phyloP scores from a whole-genome alignment of 192 early-diverging fungal species.

The Linnemannia hyalina region DNA sequence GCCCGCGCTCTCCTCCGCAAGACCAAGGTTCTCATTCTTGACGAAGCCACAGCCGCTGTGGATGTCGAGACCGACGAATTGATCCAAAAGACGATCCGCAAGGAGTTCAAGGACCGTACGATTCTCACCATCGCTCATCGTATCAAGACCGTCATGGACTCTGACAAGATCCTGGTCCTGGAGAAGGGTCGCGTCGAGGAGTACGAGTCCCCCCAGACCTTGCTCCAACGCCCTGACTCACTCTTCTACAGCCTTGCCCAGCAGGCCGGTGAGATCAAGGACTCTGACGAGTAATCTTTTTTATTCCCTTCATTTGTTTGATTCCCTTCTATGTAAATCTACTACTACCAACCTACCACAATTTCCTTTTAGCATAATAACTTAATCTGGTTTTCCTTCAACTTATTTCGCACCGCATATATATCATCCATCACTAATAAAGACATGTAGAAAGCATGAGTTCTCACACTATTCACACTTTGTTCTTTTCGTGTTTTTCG shows the following conservation, averaged over 20 bases:
- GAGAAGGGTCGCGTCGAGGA: slow-evolving; percentile 74
- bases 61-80: slow-evolving; percentile 88
- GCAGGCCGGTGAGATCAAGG: slow-evolving; percentile 57
- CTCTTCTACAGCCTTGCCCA: slow-evolving; percentile 62
- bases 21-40: slow-evolving; percentile 63
- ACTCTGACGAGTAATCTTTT: slow-evolving; percentile 3
- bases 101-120: slow-evolving; percentile 81
- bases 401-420: too few species aligned
- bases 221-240: slow-evolving; percentile 40
- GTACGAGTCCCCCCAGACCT: slow-evolving; percentile 42
- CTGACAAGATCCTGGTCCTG: slow-evolving; percentile 83
- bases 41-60: slow-evolving; percentile 72
- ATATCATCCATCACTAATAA: too few species aligned
- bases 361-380: not conserved
- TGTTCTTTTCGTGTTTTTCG: not conserved
- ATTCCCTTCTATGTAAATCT: not conserved
- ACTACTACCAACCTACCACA: not conserved
- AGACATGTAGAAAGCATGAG: too few species aligned
- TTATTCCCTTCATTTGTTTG: not conserved
- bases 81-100: slow-evolving; percentile 90
- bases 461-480: not conserved
- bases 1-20: slow-evolving; percentile 68
- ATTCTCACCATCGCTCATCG: slow-evolving; percentile 94
- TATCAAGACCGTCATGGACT: slow-evolving; percentile 86
- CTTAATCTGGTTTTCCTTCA: too few species aligned